These are phyloP conservation scores for Leptomonas seymouri DNA, from an alignment of 208 protist species.

Conservation along the genomic window DNA sequence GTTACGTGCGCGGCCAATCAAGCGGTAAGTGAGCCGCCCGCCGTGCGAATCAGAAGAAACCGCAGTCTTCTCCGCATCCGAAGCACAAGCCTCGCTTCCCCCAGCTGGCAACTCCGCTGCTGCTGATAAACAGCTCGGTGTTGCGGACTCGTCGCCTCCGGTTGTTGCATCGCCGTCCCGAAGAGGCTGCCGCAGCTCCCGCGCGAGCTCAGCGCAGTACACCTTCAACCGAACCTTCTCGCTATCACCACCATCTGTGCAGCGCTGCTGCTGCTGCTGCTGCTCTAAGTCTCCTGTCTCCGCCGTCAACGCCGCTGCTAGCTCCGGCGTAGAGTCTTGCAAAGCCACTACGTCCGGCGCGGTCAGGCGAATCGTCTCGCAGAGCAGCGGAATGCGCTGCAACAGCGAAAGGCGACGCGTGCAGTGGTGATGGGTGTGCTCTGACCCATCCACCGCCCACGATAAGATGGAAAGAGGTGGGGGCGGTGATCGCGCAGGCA, in stretches of 20 bases:
- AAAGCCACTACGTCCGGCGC: conserved; percentile 78
- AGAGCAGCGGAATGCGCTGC: conserved; percentile 55
- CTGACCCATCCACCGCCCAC: conserved; percentile 72
- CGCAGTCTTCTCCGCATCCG: neutral
- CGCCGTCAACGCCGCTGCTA: conserved; percentile 44
- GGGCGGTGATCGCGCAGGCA: conserved; percentile 7
- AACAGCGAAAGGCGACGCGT: conserved; percentile 51
- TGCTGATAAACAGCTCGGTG: too few relatives aligned
- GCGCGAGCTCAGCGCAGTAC: conserved; percentile 9
- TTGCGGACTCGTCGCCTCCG: neutral
- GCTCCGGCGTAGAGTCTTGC: conserved; percentile 66
- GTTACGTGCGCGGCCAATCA: conserved; percentile 68
- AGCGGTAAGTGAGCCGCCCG: conserved; percentile 35
- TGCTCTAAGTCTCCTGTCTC: neutral
- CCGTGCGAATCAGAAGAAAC: neutral
- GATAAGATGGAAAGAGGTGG: conserved; percentile 75
- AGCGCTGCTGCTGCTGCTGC: neutral
- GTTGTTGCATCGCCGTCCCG: neutral
- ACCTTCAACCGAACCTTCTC: conserved; percentile 9
- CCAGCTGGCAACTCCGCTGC: neutral
- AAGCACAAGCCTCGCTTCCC: neutral
- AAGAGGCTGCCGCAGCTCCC: conserved; percentile 5
- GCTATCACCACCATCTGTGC: neutral
- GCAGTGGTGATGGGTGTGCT: conserved; percentile 54
- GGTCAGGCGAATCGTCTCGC: conserved; percentile 42